Evolutionary conservation across 1,284 basidiomycete genomes (phyloP), one percentile per base, ranked within the genome.

Genomic region (Serendipita sp.): DNA sequence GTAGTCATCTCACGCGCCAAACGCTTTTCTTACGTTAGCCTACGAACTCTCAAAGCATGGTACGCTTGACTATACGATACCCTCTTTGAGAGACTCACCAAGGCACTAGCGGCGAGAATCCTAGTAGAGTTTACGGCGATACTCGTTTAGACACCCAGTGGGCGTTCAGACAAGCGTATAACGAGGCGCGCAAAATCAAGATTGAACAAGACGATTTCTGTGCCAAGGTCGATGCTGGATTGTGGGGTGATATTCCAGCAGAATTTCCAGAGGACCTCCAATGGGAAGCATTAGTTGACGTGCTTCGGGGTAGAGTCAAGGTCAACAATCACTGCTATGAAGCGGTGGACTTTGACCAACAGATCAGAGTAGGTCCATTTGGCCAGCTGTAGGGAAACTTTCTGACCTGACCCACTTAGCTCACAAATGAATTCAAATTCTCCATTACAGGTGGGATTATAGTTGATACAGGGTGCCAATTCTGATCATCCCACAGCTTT

Each of bases 211-310:
- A 93, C 69, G 75, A 73, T 6, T 91, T 82, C 70, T 92, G 89
- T 67, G 68, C 68, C 32, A 80, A 79, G 65, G 85, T 79, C 1
- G 69, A 80, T 49, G 70, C 75, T 3, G 82, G 82, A 2, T 68
- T 83, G 64, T 91, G 87, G 84, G 76, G 80, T 30, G 77, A 73
- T 4, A 75, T 84, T 26, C 80, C 79, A 0, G 72, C 78, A 22
- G 71, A 73, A 49, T 92, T 89, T 72, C 92, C 93, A 0, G 83
- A 91, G 61, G 81, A 83, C 45, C 75, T 93, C 49, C 80, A 91
- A 69, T 90, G 87, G 82, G 93, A 95, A 70, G 85, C 84, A 10
- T 76, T 95, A 6, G 88, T 93, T 3, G 93, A 94, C 67, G 88
- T 93, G 3, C 77, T 96, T 29, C 78, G 93, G 55, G 89, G 88